These are phyloP conservation scores for Coniella lustricola DNA, from an alignment of 2,329 filamentous ascomycete genomes.

Conservation along the genomic window DNA sequence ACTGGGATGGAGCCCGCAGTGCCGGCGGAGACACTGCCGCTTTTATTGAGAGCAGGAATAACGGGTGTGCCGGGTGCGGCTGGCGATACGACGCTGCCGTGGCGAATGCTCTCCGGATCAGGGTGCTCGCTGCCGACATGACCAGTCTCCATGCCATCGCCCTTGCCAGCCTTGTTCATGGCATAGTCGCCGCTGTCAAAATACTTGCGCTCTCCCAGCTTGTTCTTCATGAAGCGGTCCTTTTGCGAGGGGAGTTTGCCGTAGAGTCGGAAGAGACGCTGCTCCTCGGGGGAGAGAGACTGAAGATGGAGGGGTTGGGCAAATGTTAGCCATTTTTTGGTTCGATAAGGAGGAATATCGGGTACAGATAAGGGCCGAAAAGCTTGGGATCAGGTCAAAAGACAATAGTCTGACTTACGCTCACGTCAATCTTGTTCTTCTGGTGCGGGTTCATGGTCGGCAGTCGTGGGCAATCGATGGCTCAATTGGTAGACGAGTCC, in stretches of 20 bases:
- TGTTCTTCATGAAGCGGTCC: slow-evolving; percentile 91
- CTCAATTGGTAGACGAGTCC: neutral
- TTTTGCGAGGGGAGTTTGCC: slow-evolving; percentile 96
- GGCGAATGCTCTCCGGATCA: slow-evolving; percentile 89
- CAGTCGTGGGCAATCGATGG: neutral
- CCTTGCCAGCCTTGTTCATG: slow-evolving; percentile 95
- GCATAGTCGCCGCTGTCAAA: slow-evolving; percentile 96
- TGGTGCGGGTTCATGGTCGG: slow-evolving; percentile 85
- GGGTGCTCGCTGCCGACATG: slow-evolving; percentile 92
- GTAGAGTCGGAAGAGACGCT: slow-evolving; percentile 92
- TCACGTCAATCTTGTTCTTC: slow-evolving; percentile 97
- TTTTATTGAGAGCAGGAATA: slow-evolving; percentile 9
- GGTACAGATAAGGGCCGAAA: neutral
- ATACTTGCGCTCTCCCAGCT: slow-evolving; percentile 95
- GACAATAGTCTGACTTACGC: slow-evolving; percentile 52
- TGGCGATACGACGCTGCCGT: slow-evolving; percentile 58
- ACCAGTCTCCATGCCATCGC: slow-evolving; percentile 86
- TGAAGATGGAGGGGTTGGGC: slow-evolving; percentile 30
- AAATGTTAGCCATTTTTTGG: neutral
- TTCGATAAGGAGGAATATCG: neutral
- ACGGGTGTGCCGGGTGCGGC: slow-evolving; percentile 27
- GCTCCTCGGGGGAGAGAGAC: slow-evolving; percentile 91
- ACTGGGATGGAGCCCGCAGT: slow-evolving; percentile 43
- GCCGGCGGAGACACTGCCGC: slow-evolving; percentile 33
- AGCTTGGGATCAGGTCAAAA: neutral